Percentiles rank a stretch among this genome's conserved stretches.
Evolutionary conservation across 768 basidiomycete species (phyloP).

Genomic region (Leccinum ochraceum): DNA sequence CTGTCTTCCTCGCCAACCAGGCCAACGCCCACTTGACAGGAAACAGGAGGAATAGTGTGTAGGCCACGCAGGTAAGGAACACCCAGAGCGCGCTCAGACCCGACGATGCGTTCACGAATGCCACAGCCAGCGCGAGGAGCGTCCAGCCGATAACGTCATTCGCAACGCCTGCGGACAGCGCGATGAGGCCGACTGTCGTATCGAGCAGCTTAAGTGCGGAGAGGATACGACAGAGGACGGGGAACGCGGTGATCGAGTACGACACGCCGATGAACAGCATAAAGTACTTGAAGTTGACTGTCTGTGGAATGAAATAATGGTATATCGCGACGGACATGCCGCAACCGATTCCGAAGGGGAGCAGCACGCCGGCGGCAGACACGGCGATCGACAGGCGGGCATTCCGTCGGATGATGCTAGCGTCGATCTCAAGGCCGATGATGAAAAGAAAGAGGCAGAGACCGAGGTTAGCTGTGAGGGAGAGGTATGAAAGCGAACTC

Average conservation of each 20-base stretch:
- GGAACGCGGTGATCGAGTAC: conserved; percentile 82
- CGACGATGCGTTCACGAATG: conserved; percentile 84
- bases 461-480: conserved; percentile 87
- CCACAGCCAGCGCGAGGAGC: conserved; percentile 86
- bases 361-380: conserved; percentile 70
- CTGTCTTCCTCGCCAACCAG: conserved; percentile 77
- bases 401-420: conserved; percentile 74
- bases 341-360: conserved; percentile 89
- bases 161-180: conserved; percentile 89
- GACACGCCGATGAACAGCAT: conserved; percentile 94
- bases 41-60: conserved; percentile 75
- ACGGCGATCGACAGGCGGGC: conserved; percentile 65
- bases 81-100: conserved; percentile 87
- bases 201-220: conserved; percentile 89
- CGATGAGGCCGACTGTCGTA: conserved; percentile 90
- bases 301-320: conserved; percentile 61
- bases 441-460: conserved; percentile 89
- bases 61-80: conserved; percentile 77
- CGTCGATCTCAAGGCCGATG: conserved; percentile 91
- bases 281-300: conserved; percentile 78
- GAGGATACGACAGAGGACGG: conserved; percentile 47
- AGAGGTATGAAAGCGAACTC: conserved; percentile 70
- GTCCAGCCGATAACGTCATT: conserved; percentile 90
- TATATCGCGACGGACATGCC: conserved; percentile 76
- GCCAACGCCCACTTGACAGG: conserved; percentile 58